Conservation (phyloP, 2,329 filamentous ascomycete genomes). For the Phyllosticta citrichinensis region DNA sequence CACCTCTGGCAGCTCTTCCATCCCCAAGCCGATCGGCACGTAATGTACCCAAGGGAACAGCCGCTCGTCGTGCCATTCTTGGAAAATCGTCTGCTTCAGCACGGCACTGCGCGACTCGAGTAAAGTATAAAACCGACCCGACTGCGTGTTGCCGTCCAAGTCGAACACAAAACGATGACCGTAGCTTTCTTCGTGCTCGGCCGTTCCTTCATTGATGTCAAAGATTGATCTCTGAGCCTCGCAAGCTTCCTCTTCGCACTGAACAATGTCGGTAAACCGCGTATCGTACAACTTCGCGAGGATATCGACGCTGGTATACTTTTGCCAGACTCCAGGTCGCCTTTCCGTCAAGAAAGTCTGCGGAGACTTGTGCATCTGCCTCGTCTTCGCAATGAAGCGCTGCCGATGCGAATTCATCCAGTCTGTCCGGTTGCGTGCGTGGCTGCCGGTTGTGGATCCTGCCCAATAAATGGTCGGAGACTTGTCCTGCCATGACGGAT, state of each 20-base stretch:
- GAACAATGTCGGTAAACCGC: slow-evolving; percentile 37
- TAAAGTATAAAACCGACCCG: slow-evolving; percentile 15
- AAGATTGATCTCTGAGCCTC: slow-evolving; percentile 15
- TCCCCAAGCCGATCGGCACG: slow-evolving; percentile 19
- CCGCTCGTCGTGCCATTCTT: slow-evolving; percentile 29
- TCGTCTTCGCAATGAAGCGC: slow-evolving; percentile 29
- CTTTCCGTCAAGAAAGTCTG: slow-evolving; percentile 13
- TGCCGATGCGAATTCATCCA: slow-evolving; percentile 42
- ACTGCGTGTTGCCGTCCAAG: slow-evolving; percentile 16
- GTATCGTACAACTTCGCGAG: slow-evolving; percentile 35
- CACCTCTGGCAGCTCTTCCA: slow-evolving; percentile 17
- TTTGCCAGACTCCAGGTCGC: slow-evolving; percentile 9
- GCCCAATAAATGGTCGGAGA: slow-evolving; percentile 46
- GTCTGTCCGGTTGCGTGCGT: slow-evolving; percentile 15
- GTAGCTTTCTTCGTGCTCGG: slow-evolving; percentile 3
- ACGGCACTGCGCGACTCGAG: slow-evolving; percentile 9
- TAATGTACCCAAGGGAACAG: slow-evolving; percentile 28
- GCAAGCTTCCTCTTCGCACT: slow-evolving; percentile 33
- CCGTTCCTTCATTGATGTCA: neutral
- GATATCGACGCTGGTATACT: slow-evolving; percentile 17
- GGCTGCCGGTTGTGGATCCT: slow-evolving; percentile 45
- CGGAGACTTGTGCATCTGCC: slow-evolving; percentile 12
- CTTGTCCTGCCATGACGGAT: slow-evolving; percentile 42
- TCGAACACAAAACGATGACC: slow-evolving; percentile 14
- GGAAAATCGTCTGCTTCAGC: slow-evolving; percentile 27